These are phyloP conservation scores for Citrus reticulata DNA, from an alignment of 345 rosid genomes.

Conservation along the genomic window DNA sequence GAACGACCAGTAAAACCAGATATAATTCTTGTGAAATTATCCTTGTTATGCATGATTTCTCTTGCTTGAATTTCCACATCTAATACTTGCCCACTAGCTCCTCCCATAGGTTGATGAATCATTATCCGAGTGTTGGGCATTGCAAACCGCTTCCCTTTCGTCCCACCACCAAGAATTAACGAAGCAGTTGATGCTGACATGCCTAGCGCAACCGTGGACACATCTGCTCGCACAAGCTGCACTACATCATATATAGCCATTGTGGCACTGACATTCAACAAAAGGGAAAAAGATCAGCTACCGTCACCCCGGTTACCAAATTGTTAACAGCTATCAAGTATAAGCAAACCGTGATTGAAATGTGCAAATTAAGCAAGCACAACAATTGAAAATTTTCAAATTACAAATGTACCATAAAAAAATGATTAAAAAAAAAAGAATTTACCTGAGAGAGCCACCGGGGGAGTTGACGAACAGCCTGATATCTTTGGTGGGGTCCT, in stretches of 20 bases:
- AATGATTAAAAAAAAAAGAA: not conserved
- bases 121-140: constrained; percentile 96
- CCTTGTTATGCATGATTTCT: constrained; percentile 89
- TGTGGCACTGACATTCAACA: constrained; percentile 59
- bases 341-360: no score
- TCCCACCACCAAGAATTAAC: constrained; percentile 86
- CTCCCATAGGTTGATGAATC: constrained; percentile 96
- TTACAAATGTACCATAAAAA: not conserved
- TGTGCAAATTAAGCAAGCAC: not conserved
- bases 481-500: constrained; percentile 84
- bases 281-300: not conserved
- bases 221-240: constrained; percentile 89
- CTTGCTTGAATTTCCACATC: constrained; percentile 86
- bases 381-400: not conserved
- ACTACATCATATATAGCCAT: constrained; percentile 94
- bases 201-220: constrained; percentile 84
- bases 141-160: constrained; percentile 90
- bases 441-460: constrained; percentile 91
- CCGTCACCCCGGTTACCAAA: not conserved
- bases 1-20: constrained; percentile 74
- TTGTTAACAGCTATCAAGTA: not conserved
- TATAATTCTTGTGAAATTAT: constrained; percentile 60
- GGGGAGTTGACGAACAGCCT: constrained; percentile 79
- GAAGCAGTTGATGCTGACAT: constrained; percentile 92
- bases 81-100: constrained; percentile 81